Base-by-base conservation (phyloP, 2,329 filamentous ascomycete species). In the Ascochyta fabae region DNA sequence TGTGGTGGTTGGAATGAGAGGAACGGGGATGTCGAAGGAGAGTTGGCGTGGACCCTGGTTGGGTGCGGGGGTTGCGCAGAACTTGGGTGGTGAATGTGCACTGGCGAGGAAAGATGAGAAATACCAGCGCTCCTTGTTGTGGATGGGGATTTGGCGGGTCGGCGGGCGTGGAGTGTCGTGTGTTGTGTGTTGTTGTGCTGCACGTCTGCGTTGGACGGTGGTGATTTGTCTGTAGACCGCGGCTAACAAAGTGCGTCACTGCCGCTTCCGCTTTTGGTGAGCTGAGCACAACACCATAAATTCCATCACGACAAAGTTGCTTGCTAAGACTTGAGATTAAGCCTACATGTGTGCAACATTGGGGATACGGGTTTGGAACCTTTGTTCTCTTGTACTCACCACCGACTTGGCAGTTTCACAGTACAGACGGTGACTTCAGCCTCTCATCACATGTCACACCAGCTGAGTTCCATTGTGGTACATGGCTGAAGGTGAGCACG, bases 21-120 rank as follows among this genome's bases (percentile, higher is more conserved):
- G 93, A 96, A 71, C 96, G 96, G 62, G 16, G 6, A 23, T 38
- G 40, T 43, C 22, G 40, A 40, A 31, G 23, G 44, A 24, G 27
- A 19, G 29, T 39, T 38, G 49, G 34, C 38, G 23, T 34, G 45
- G 40, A 39, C 42, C 38, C 48, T 16, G 16, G 16, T 52, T 19
- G 19, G 19, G 53, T 38, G 41, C 41, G 29, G 27, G 39, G 46
- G 3, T 44, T 36, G 34, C 47, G 41, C 22, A 40, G 34, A 34
- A 19, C 15, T 33, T 50, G 41, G 41, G 10, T 23, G 24, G 16
- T 8, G 10, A 16, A 15, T 40, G 19, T 6, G 33, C 5, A 27
- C 13, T 27, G n/a, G 16, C n/a, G 12, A 27, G 31, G 34, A 23
- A 4, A n/a, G n/a, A 19, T 26, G 16, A 43, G 39, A 9, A 29